Evolutionary conservation across 2,329 filamentous ascomycete genomes (phyloP), one percentile per base, ranked within the genome.

Genomic region (Pestalotiopsis sp.): DNA sequence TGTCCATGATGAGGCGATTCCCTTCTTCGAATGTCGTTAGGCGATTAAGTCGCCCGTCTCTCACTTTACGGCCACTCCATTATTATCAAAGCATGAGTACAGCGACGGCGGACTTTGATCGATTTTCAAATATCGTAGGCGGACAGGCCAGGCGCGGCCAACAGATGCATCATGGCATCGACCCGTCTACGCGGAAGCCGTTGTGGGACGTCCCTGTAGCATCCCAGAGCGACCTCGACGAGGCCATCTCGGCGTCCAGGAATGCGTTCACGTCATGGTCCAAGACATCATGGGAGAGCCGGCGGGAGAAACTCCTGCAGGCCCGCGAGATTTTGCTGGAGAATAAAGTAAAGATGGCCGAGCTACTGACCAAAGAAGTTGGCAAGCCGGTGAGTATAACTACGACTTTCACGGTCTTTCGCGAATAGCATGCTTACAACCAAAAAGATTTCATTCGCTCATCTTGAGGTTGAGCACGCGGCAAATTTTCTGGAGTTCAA

Each of bases 311-410:
- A 39, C 11, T 64, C 17, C 62, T 49, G 14, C 39, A 25, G 20
- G 62, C 62, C 14, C 38, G 62, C 38, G 39, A 64, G 13, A 25
- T 55, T 7, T 20, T 64, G 3, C 23, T 52, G 12, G 38, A 49
- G 23, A 49, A 64, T n/a, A 55, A 52, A 39, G 39, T 39, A 17
- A 14, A 64, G 14, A 64, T 64, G 62, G 62, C 62, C 12, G 62
- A 49, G 13, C 31, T 74, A 12, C 38, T 72, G 0, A 66, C 69
- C n/a, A 71, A 64, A 41, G 73, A 74, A 45, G 61, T 67, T 17
- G 74, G 73, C 25, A 69, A 71, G 23, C 58, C 72, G 11, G 72
- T 73, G 7, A 58, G 72, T 68, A 14, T 39, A 6, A 36, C 7
- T 7, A 1, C 7, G 17, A 6, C 6, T 9, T n/a, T n/a, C 49